Base-by-base conservation (phyloP, 305 asterid species). In the Fraxinus sp. region DNA sequence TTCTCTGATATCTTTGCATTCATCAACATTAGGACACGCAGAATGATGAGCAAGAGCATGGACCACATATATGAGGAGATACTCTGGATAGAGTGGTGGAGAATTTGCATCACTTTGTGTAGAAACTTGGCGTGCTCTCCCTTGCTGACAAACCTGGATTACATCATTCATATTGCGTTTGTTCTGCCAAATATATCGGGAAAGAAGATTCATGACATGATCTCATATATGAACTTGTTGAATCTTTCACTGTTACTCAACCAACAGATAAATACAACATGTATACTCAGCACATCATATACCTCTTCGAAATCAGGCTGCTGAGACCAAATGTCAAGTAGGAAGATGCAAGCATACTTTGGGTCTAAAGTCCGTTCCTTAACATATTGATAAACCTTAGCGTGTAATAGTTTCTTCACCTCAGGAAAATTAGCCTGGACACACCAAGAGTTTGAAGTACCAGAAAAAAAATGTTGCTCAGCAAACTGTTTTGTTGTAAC, bases 31-130 rank as follows among this genome's bases (percentile, higher is more conserved):
- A 66, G 98, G 99, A 87, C 94, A 97, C 24, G 88, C 86, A 30
- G 95, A 90, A 90, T 89, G 93, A 88, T 93, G 94, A 82, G 97
- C 99, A 86, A 97, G 92, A 70, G 96, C 93, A 90, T 97, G 99
- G 89, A 97, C 95, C 90, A 92, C 89, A 76, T 92, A 92, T 78
- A 95, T 92, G 39, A 97, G 94, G 80, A 94, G 86, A 85, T 86
- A 87, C 85, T 97, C 98, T 74, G 99, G 99, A 87, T 90, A 90
- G 77, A 79, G 86, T 30, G 88, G 87, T 49, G 91, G 83, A 83
- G 95, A 81, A 74, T 81, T 86, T 79, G 87, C 83, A 85, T 93
- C 98, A 83, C 89, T 85, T 85, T 90, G 95, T n/a, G 90, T 79
- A 71, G 95, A 86, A 86, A 84, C 83, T 76, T 92, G 98, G 11